A percentile compares a stretch with the other conserved stretches of the same genome.
phyloP scores from a whole-genome alignment of 306 rosid species.

The Malus orientalis region DNA sequence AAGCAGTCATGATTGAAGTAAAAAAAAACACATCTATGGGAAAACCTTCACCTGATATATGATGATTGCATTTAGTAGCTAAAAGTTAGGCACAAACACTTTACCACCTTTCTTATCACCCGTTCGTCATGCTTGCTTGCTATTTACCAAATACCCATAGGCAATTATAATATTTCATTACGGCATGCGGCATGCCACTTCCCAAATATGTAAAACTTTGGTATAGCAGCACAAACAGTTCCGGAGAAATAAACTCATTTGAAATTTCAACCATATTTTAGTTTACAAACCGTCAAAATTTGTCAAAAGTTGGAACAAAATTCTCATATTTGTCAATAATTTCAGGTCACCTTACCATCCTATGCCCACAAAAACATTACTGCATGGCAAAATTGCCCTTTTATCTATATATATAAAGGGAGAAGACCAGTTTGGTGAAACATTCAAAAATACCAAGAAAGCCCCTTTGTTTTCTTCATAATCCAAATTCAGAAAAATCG shows the following conservation, averaged over 20 bases:
- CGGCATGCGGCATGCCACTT: neutral
- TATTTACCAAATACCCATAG: neutral
- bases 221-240: neutral
- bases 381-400: neutral
- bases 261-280: constrained; percentile 1
- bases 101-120: neutral
- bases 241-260: neutral
- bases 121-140: neutral
- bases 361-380: neutral
- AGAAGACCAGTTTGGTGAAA: too few species aligned
- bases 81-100: neutral
- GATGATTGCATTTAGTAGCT: neutral
- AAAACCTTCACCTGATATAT: neutral
- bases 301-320: neutral
- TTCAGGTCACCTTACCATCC: neutral
- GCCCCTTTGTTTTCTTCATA: too few species aligned
- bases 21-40: neutral
- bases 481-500: too few species aligned
- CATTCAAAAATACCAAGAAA: too few species aligned
- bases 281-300: neutral
- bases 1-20: neutral
- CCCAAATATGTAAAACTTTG: neutral
- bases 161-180: neutral
- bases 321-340: neutral
- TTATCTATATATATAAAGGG: neutral